Evolutionary conservation across 805 yeast species (phyloP).

Genomic region (Priceomyces medius): DNA sequence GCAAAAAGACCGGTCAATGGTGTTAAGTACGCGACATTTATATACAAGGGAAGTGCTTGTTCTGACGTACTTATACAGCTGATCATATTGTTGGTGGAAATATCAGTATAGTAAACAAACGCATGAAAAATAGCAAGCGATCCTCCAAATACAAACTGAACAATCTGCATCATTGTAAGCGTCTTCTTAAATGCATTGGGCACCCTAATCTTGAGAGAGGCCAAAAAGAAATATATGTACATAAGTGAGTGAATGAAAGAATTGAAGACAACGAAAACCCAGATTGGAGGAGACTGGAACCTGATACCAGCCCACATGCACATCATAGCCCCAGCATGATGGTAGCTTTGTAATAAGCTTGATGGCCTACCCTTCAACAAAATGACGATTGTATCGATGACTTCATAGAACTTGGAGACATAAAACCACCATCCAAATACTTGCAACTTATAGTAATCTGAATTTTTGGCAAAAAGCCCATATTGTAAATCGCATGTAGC

Average conservation of each 20-base stretch:
- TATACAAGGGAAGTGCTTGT: constrained; percentile 59
- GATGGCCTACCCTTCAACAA: constrained; percentile 67
- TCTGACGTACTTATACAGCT: constrained; percentile 58
- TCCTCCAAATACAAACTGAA: constrained; percentile 69
- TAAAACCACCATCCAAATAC: constrained; percentile 67
- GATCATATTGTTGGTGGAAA: constrained; percentile 31
- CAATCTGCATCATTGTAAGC: constrained; percentile 65
- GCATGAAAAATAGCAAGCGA: constrained; percentile 63
- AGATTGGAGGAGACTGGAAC: constrained; percentile 69
- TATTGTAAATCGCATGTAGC: constrained; percentile 58
- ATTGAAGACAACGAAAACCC: constrained; percentile 79
- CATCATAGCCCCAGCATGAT: constrained; percentile 77
- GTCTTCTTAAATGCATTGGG: constrained; percentile 57
- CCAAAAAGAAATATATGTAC: constrained; percentile 67
- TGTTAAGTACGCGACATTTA: constrained; percentile 63
- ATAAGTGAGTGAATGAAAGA: constrained; percentile 74
- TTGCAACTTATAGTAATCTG: constrained; percentile 39
- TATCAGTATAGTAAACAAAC: constrained; percentile 58
- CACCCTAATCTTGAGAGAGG: constrained; percentile 56
- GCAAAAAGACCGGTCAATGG: constrained; percentile 68
- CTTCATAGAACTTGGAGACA: constrained; percentile 69
- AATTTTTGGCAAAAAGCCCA: constrained; percentile 50
- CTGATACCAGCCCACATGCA: constrained; percentile 81
- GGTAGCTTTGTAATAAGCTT: constrained; percentile 67
- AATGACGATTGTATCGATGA: constrained; percentile 65